Evolutionary conservation across 2,329 filamentous ascomycete genomes (phyloP).

Genomic region (Simplicillium aogashimaense): DNA sequence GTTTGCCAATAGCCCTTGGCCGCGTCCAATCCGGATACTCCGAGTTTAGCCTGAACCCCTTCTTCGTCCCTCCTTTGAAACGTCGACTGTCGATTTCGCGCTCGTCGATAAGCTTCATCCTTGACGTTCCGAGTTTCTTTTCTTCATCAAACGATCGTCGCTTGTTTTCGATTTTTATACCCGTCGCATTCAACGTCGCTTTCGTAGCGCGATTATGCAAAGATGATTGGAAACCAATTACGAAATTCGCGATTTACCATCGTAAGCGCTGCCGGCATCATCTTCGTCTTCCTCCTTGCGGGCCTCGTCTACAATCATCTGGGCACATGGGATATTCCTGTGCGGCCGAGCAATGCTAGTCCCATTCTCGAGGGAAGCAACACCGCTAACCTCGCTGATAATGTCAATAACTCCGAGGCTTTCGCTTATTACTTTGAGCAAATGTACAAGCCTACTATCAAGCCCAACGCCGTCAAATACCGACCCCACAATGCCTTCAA

Average conservation of each 20-base stretch:
- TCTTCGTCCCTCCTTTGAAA: too few relatives aligned
- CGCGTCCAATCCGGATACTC: too few relatives aligned
- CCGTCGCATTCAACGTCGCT: too few relatives aligned
- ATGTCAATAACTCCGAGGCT: constrained; percentile 11
- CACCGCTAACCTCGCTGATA: constrained; percentile 1
- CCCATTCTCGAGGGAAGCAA: neutral
- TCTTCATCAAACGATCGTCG: too few relatives aligned
- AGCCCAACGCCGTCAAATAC: constrained; percentile 16
- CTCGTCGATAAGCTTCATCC: too few relatives aligned
- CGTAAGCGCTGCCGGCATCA: constrained; percentile 17
- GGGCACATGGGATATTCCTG: constrained; percentile 14
- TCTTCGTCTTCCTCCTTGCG: constrained; percentile 21
- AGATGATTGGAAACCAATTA: constrained; percentile 18
- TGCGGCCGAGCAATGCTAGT: constrained; percentile 4
- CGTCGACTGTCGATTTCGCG: too few relatives aligned
- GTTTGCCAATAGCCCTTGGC: too few relatives aligned
- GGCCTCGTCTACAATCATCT: constrained; percentile 22
- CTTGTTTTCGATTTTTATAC: too few relatives aligned
- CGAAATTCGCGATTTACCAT: constrained; percentile 19
- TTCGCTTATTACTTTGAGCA: constrained; percentile 21
- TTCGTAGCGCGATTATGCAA: constrained; percentile 3
- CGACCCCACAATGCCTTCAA: constrained; percentile 21
- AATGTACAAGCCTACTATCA: constrained; percentile 18
- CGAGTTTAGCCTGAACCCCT: too few relatives aligned
- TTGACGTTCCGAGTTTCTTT: too few relatives aligned